phyloP scores from a whole-genome alignment of 257 asterid species.

The Plantago ovata region DNA sequence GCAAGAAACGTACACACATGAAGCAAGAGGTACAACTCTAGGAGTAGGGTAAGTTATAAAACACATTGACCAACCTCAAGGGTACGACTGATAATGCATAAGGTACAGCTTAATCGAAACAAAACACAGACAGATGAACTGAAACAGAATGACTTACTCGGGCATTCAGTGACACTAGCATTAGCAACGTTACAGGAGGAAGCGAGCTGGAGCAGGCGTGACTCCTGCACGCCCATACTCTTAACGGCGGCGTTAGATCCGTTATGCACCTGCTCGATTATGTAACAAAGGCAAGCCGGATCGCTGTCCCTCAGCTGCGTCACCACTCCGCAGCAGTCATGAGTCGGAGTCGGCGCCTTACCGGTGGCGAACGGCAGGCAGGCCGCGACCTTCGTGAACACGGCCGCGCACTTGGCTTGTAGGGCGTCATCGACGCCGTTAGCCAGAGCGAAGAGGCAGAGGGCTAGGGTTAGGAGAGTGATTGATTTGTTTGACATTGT shows the following conservation, averaged over 20 bases:
- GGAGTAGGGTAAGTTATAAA: too few relatives aligned
- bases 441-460: not conserved
- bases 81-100: not conserved
- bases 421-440: not conserved
- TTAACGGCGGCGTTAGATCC: constrained; percentile 55
- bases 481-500: constrained; percentile 9
- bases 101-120: not conserved
- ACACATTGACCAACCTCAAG: not conserved
- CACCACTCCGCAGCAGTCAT: constrained; percentile 69
- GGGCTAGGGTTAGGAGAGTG: not conserved
- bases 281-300: constrained; percentile 70
- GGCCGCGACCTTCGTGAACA: constrained; percentile 50
- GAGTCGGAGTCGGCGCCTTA: constrained; percentile 53
- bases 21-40: too few relatives aligned
- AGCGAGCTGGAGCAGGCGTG: constrained; percentile 72
- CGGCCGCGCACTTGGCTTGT: not conserved
- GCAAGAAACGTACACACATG: too few relatives aligned
- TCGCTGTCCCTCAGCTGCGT: constrained; percentile 41
- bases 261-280: constrained; percentile 72
- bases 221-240: constrained; percentile 69
- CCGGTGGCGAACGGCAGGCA: constrained; percentile 69
- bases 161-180: constrained; percentile 63
- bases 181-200: constrained; percentile 61
- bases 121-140: not conserved
- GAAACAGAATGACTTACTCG: constrained; percentile 42